Evolutionary conservation across 768 basidiomycete species (phyloP).

Genomic region (Pleurotus eryngii): DNA sequence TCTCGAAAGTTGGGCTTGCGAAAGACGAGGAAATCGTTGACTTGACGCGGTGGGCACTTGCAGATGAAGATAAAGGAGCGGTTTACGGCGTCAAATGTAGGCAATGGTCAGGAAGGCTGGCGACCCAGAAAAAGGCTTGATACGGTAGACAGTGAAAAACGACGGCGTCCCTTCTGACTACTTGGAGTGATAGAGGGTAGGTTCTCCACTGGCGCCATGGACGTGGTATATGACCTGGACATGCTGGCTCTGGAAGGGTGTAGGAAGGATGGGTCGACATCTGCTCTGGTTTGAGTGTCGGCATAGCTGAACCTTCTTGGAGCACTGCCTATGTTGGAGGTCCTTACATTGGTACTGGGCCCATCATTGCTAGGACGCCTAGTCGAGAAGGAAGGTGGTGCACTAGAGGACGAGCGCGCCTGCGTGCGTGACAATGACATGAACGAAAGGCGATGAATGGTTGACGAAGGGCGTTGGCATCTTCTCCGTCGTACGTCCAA

Average conservation of each 20-base stretch:
- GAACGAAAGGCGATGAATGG: constrained; percentile 2
- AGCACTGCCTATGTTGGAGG: not conserved
- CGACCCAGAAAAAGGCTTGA: constrained; percentile 20
- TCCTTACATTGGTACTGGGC: not conserved
- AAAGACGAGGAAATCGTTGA: too few relatives aligned
- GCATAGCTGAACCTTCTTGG: not conserved
- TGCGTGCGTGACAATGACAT: not conserved
- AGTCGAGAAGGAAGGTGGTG: not conserved
- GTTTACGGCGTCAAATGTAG: too few relatives aligned
- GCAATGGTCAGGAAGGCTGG: not conserved
- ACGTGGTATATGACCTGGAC: not conserved
- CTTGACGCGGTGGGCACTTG: too few relatives aligned
- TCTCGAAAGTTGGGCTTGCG: too few relatives aligned
- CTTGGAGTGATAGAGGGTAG: not conserved
- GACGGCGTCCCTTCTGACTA: constrained; percentile 18
- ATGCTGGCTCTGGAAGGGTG: not conserved
- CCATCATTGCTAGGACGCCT: not conserved
- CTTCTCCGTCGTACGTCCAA: not conserved
- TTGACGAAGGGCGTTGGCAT: not conserved
- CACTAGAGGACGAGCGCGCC: constrained; percentile 7
- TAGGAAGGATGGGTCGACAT: not conserved
- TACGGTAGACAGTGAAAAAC: constrained; percentile 29
- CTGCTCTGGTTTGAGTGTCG: not conserved
- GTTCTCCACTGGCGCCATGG: not conserved
- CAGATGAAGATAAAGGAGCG: too few relatives aligned